Evolutionary conservation across 2,329 filamentous ascomycete genomes (phyloP).

Genomic region (Claviceps spartinae): DNA sequence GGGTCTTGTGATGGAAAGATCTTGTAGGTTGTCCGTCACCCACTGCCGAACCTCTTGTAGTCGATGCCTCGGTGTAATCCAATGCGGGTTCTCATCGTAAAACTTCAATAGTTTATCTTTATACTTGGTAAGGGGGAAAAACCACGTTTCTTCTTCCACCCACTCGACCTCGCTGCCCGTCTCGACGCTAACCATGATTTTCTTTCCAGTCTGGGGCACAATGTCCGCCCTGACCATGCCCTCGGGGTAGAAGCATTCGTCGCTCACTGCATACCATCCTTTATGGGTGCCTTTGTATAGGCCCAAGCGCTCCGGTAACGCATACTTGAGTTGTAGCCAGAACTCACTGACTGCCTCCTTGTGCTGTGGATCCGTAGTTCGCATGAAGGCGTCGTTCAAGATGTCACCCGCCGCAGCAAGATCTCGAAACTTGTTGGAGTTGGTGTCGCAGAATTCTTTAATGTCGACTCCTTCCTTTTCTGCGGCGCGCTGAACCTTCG

Average conservation of each 20-base stretch:
- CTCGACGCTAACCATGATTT: conserved; percentile 71
- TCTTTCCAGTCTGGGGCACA: conserved; percentile 68
- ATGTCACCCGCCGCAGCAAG: conserved; percentile 59
- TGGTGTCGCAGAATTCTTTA: conserved; percentile 78
- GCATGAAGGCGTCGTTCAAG: conserved; percentile 74
- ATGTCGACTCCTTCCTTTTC: conserved; percentile 54
- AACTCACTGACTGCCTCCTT: conserved; percentile 76
- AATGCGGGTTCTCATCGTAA: conserved; percentile 63
- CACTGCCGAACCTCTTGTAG: conserved; percentile 69
- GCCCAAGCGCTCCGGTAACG: conserved; percentile 45
- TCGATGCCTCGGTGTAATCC: conserved; percentile 57
- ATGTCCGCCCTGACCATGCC: conserved; percentile 59
- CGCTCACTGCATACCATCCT: conserved; percentile 93
- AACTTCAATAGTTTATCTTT: conserved; percentile 65
- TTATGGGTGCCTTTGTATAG: conserved; percentile 79
- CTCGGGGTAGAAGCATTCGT: conserved; percentile 90
- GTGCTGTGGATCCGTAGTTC: conserved; percentile 77
- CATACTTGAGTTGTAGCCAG: conserved; percentile 60
- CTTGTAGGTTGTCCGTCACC: conserved; percentile 65
- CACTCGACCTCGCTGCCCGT: conserved; percentile 90
- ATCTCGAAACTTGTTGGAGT: conserved; percentile 63
- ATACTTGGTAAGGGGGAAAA: conserved; percentile 80
- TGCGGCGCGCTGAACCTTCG: conserved; percentile 91
- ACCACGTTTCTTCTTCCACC: conserved; percentile 87
- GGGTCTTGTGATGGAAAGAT: conserved; percentile 82